Base-by-base conservation (phyloP, 129 eudicot species). In the Lonicera japonica region DNA sequence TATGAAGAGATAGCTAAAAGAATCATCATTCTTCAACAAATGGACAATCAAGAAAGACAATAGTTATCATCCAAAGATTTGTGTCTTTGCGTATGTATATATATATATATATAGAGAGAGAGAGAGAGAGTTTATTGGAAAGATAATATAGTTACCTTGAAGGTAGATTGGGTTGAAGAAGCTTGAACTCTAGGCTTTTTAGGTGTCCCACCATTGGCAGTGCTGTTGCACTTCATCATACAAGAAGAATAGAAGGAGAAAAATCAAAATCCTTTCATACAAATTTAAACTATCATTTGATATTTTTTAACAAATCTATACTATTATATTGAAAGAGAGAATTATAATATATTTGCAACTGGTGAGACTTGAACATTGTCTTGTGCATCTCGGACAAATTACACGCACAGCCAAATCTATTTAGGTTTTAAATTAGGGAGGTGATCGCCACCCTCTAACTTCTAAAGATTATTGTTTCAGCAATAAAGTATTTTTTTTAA, bases 111-210 rank as follows among this genome's bases (percentile, higher is more conserved):
- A n/a, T n/a, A n/a, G 36, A 2, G 36, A 40, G 25, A 38, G 47
- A 61, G 55, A 61, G 74, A 73, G 48, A 67, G 60, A 60, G 25
- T 39, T 63, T 55, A 40, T 2, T 56, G 18, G 41, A 50, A 29
- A 29, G 6, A 29, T 1, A 29, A 29, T 29, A 29, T 29, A 45
- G 1, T 61, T 66, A 82, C 87, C 80, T 82, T 82, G 71, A 76
- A 83, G 25, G 72, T 51, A 17, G 89, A 67, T 64, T 73, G 80
- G 45, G 77, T 73, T 76, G 95, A 69, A 34, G 95, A 74, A 46
- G 85, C 62, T 77, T 86, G 89, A 79, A 83, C 76, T 82, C 83
- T 90, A n/a, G 97, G 85, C 65, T 83, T 90, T 86, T 90, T 90
- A 22, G 77, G 63, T 61, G 61, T 77, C 86, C 95, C 91, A 78